Conservation (phyloP, 257 asterid species). For the Vinca minor region DNA sequence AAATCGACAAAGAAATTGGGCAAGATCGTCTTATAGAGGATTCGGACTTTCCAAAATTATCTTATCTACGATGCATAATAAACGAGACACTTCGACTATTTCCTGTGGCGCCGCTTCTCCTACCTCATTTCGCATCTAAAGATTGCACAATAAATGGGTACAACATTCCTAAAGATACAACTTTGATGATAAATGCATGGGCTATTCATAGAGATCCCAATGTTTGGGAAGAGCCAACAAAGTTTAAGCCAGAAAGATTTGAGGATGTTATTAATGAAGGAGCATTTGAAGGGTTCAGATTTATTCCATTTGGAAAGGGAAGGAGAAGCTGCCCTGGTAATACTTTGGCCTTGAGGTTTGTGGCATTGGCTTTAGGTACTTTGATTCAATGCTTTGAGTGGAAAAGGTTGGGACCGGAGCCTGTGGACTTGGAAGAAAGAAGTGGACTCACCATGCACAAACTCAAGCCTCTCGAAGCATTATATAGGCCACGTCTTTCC, state of each 20-base stretch:
- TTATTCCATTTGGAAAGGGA: conserved; percentile 3
- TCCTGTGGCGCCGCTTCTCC: conserved; percentile 27
- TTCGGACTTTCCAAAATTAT: neutral
- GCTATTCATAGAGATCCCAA: conserved; percentile 24
- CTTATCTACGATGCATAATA: conserved; percentile 24
- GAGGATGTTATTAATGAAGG: neutral
- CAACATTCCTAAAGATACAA: conserved; percentile 14
- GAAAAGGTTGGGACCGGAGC: neutral
- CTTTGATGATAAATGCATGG: conserved; percentile 27
- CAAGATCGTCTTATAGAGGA: neutral
- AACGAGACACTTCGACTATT: conserved; percentile 28
- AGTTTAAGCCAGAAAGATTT: conserved; percentile 25
- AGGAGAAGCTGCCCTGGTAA: neutral
- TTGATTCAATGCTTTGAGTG: neutral
- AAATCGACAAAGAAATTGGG: neutral
- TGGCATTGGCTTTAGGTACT: neutral
- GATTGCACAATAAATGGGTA: conserved; percentile 17
- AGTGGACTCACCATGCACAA: neutral
- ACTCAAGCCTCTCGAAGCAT: conserved; percentile 8
- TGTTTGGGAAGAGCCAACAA: conserved; percentile 15
- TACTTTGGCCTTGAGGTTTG: neutral
- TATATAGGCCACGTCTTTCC: conserved; percentile 5
- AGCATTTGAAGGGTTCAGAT: neutral
- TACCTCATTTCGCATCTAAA: conserved; percentile 20
- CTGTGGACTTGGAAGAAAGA: neutral